These are phyloP conservation scores for Jaapia argillacea DNA, from an alignment of 768 basidiomycete species.

Conservation along the genomic window DNA sequence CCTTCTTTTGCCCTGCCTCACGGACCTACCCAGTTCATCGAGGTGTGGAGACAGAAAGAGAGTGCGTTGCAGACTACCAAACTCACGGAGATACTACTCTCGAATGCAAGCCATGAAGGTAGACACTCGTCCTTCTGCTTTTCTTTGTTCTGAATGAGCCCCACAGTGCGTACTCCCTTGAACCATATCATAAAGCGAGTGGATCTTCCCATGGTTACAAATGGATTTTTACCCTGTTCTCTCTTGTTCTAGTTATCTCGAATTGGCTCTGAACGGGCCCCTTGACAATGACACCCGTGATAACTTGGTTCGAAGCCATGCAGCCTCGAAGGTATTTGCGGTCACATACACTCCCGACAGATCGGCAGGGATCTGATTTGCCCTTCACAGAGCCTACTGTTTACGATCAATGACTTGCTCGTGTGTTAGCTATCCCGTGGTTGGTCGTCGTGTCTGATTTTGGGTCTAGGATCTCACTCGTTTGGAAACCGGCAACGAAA, in stretches of 20 bases:
- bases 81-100: slow-evolving; percentile 62
- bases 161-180: slow-evolving; percentile 57
- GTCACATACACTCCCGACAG: background rate
- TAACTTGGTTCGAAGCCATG: slow-evolving; percentile 61
- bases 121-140: background rate
- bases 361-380: background rate
- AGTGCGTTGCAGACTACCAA: slow-evolving; percentile 60
- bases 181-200: slow-evolving; percentile 77
- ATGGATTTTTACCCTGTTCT: background rate
- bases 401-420: slow-evolving; percentile 77
- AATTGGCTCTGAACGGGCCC: slow-evolving; percentile 69
- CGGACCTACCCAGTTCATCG: slow-evolving; percentile 81
- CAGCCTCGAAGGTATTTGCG: slow-evolving; percentile 53
- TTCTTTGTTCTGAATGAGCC: background rate
- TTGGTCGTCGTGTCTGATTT: background rate
- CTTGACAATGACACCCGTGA: slow-evolving; percentile 66
- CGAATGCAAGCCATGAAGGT: slow-evolving; percentile 82
- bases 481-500: slow-evolving; percentile 65
- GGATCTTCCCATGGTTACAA: background rate
- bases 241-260: slow-evolving; percentile 44
- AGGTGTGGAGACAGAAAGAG: slow-evolving; percentile 81
- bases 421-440: slow-evolving; percentile 17
- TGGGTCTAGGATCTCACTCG: slow-evolving; percentile 54
- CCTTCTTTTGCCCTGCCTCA: too few relatives aligned
- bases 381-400: slow-evolving; percentile 60